phyloP scores from a whole-genome alignment of 2,329 filamentous ascomycete species.

The Aspergillus neoniger region DNA sequence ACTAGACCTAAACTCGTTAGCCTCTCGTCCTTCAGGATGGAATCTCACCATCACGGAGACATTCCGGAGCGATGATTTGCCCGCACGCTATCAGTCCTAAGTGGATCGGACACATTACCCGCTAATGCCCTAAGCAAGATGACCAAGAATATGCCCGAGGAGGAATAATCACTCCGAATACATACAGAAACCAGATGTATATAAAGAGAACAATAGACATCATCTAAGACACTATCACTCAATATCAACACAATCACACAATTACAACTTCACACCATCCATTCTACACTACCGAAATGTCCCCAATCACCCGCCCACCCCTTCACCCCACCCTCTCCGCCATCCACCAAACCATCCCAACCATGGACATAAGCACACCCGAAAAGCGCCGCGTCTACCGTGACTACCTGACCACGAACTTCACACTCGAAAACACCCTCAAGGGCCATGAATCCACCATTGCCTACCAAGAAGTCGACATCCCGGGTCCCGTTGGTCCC shows the following conservation, averaged over 20 bases:
- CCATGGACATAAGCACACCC: neutral
- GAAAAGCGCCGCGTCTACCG: neutral
- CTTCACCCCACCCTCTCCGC: neutral
- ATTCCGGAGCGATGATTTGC: too few relatives aligned
- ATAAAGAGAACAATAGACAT: neutral
- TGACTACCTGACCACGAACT: neutral
- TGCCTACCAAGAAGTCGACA: neutral
- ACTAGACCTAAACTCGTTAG: too few relatives aligned
- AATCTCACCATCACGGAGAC: too few relatives aligned
- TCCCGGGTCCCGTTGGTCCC: neutral
- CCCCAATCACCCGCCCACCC: neutral
- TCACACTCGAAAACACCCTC: neutral
- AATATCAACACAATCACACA: neutral
- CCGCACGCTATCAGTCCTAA: too few relatives aligned
- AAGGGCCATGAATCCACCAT: neutral
- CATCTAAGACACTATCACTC: neutral
- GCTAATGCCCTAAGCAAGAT: too few relatives aligned
- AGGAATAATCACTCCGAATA: too few relatives aligned
- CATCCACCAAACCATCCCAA: neutral
- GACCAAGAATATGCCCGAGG: too few relatives aligned
- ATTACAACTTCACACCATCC: neutral
- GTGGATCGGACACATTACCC: too few relatives aligned
- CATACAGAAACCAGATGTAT: neutral
- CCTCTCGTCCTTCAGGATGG: too few relatives aligned
- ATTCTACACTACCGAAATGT: neutral